Evolutionary conservation across 345 rosid genomes (phyloP), one percentile per base, ranked within the genome.

Genomic region (Aquilaria yunnanensis): DNA sequence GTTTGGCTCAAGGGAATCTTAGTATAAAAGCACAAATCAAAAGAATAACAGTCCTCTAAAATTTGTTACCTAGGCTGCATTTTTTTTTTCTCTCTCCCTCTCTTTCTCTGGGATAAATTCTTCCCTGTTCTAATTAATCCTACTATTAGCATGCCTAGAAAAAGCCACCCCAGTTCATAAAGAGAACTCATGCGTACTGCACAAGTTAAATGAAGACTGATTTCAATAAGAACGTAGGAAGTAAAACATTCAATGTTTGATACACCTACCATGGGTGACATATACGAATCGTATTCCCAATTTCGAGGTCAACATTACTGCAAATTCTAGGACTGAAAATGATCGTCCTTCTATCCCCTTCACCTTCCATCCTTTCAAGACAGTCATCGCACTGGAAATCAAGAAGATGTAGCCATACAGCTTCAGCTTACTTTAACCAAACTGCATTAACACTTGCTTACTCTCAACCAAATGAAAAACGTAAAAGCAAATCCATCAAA

Each of bases 261-360:
- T 13, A 33, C 45, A 53, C 72, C 43, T 79, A 88, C 95, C 99
- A 90, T 12, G 97, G 95, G 14, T 78, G 53, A 72, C 77, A 65
- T 52, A 94, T 68, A 29, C 89, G 69, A 59, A 94, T 81, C 64
- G 74, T 65, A 56, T 74, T 85, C 59, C 96, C 95, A 51, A 80
- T 74, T 78, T 90, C 99, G 2, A 94, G 81, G 63, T 94, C 95
- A 54, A 90, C 88, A 67, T 88, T 70, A n/a, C 65, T 55, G 50
- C 91, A 90, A 69, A 85, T 82, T 82, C 88, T 84, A 60, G 90
- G 73, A 71, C 67, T 86, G 66, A 94, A 94, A 69, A 94, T 81
- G 59, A 90, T 68, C 12, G 77, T 86, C 67, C 66, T 72, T 61
- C 72, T 71, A 65, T 66, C 62, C 61, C 74, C 81, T 62, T 69